phyloP scores from a whole-genome alignment of 2,329 filamentous ascomycete species.

The Lachnellula occidentalis region DNA sequence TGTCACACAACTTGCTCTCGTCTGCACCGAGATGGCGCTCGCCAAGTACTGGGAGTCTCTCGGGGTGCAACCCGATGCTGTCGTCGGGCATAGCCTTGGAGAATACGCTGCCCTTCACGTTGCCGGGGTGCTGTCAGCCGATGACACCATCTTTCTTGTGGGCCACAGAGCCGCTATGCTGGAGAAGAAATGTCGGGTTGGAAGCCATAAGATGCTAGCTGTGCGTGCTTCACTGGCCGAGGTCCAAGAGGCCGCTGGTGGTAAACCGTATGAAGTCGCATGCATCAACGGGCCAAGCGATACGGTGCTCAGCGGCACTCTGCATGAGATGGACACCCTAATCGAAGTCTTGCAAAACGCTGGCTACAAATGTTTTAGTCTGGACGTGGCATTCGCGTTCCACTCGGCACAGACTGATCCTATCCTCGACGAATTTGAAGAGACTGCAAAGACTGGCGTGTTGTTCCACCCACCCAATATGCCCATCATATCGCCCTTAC shows the following conservation, averaged over 20 bases:
- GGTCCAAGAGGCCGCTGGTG: conserved; percentile 43
- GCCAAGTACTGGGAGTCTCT: conserved; percentile 48
- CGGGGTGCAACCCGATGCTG: conserved; percentile 48
- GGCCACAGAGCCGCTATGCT: conserved; percentile 61
- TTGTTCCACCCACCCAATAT: conserved; percentile 52
- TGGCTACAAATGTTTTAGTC: conserved; percentile 53
- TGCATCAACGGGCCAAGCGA: conserved; percentile 72
- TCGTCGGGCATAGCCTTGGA: conserved; percentile 31
- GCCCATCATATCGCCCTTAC: conserved; percentile 62
- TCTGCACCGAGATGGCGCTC: conserved; percentile 49
- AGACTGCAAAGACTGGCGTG: conserved; percentile 40
- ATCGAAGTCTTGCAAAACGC: conserved; percentile 39
- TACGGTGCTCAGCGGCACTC: conserved; percentile 60
- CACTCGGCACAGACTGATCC: conserved; percentile 60
- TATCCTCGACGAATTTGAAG: conserved; percentile 32
- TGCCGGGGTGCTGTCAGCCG: conserved; percentile 33
- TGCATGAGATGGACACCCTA: conserved; percentile 46
- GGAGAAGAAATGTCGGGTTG: conserved; percentile 56
- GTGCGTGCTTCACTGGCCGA: conserved; percentile 47
- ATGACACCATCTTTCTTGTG: conserved; percentile 66
- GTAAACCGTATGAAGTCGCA: conserved; percentile 43
- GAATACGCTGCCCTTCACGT: background rate
- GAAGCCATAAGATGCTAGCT: conserved; percentile 61
- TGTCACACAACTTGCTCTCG: conserved; percentile 46
- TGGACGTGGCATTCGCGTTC: conserved; percentile 60